Base-by-base conservation (phyloP, 352 stramenopile species). In the Pythium coloratum region DNA sequence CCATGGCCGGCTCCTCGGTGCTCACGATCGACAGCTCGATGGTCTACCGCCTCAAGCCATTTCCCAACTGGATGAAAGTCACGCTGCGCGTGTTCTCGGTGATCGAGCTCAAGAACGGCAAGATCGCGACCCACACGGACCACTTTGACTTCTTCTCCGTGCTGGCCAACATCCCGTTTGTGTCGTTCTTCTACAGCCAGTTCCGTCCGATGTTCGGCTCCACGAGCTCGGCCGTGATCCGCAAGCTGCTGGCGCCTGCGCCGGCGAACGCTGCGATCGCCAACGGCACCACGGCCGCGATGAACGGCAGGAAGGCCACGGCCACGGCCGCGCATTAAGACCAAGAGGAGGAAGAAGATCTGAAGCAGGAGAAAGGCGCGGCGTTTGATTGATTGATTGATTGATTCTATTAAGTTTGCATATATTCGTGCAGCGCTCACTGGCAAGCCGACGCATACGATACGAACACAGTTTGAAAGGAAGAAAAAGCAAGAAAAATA, bases 71-170 rank as follows among this genome's bases (percentile, higher is more conserved):
- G 40, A 80, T 94, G 64, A 88, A 88, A 59, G 71, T 92, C 59
- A 75, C 79, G 62, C 72, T 95, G 58, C 82, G 86, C 42, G 80
- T 91, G 44, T 95, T 95, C 68, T 91, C 81, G 32, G 82, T 95
- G 42, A 82, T 93, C 14, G 84, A 95, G 76, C 83, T 95, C 51
- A 86, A 90, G 70, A 89, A 92, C 60, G 80, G 80, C 62, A 86
- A 87, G 62, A 84, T 95, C 62, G 79, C 83, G 18, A 84, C 74
- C 36, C 86, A 95, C 75, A 95, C 86, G 69, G 86, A 95, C 69
- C 86, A 95, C 70, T 95, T 76, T 62, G 85, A 93, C 66, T 88
- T 95, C 33, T 90, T 88, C 67, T 91, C 84, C 62, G 86, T 95
- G 64, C 65, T 95, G 42, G 69, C 81, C 32, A 93, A 92, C 71